Percentiles rank a stretch among this genome's conserved stretches.
Evolutionary conservation across 257 asterid species (phyloP).

Genomic region (Hygrophila difformis): DNA sequence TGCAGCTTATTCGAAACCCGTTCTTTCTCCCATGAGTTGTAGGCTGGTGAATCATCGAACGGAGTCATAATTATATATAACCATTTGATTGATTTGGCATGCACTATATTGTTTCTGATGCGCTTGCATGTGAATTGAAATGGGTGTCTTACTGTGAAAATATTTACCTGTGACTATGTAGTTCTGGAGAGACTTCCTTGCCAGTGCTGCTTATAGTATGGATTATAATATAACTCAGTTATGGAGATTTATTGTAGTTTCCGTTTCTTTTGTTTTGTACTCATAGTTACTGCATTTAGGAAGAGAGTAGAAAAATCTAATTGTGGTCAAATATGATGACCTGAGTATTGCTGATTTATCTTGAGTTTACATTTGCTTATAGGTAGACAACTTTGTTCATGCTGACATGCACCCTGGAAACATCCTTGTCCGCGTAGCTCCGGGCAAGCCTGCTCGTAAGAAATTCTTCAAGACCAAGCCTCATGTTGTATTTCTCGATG

Average conservation of each 20-base stretch:
- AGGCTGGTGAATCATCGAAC: no score
- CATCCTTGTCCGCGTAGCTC: constrained; percentile 57
- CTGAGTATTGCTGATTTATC: not conserved
- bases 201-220: no score
- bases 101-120: not conserved
- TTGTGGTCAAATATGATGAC: not conserved
- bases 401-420: constrained; percentile 90
- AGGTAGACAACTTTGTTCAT: constrained; percentile 78
- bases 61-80: no score
- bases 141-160: not conserved
- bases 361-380: constrained; percentile 8
- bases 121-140: not conserved
- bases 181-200: not conserved
- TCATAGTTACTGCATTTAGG: no score
- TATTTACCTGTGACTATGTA: no score
- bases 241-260: no score
- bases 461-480: constrained; percentile 57
- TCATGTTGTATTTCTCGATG: constrained; percentile 65
- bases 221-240: no score
- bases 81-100: no score
- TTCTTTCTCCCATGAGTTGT: no score
- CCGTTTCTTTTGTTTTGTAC: no score
- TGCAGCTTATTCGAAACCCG: no score
- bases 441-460: constrained; percentile 37
- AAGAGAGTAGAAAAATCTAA: no score